Evolutionary conservation across 2,329 filamentous ascomycete genomes (phyloP).

Genomic region (Colletotrichum viniferum): DNA sequence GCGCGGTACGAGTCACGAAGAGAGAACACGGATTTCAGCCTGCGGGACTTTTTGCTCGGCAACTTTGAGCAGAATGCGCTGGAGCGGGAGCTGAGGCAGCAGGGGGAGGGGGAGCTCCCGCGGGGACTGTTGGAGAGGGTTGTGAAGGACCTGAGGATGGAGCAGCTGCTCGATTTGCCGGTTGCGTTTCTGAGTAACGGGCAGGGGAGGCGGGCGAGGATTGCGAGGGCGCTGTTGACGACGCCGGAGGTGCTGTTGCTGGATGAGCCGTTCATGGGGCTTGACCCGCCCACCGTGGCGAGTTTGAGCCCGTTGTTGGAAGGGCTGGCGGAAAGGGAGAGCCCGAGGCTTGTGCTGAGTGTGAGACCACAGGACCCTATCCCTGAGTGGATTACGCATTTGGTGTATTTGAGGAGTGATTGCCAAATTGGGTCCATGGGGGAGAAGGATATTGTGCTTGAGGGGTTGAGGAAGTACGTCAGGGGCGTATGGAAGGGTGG

Average conservation of each 20-base stretch:
- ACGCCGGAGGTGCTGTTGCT: conserved; percentile 82
- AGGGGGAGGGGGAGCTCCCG: conserved; percentile 54
- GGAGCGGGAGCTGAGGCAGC: conserved; percentile 45
- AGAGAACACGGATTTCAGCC: conserved; percentile 86
- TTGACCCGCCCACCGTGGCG: conserved; percentile 82
- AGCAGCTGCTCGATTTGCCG: conserved; percentile 75
- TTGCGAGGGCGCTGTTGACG: conserved; percentile 82
- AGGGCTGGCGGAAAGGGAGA: conserved; percentile 67
- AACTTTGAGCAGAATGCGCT: conserved; percentile 83
- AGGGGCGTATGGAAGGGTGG: conserved; percentile 49
- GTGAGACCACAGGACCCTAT: conserved; percentile 85
- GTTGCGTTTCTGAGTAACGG: conserved; percentile 93
- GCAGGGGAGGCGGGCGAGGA: conserved; percentile 84
- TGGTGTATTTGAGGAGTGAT: conserved; percentile 73
- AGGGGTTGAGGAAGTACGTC: conserved; percentile 53
- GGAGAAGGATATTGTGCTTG: conserved; percentile 65
- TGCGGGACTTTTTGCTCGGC: conserved; percentile 80
- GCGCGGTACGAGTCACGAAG: conserved; percentile 88
- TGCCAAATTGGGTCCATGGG: conserved; percentile 71
- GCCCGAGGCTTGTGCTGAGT: conserved; percentile 77
- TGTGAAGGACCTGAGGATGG: conserved; percentile 71
- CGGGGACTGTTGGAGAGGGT: conserved; percentile 62
- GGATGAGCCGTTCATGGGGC: conserved; percentile 95
- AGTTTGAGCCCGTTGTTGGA: conserved; percentile 74
- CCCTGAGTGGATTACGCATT: conserved; percentile 88